These are phyloP conservation scores for Fomitopsis serialis DNA, from an alignment of 768 basidiomycete species.

Conservation along the genomic window DNA sequence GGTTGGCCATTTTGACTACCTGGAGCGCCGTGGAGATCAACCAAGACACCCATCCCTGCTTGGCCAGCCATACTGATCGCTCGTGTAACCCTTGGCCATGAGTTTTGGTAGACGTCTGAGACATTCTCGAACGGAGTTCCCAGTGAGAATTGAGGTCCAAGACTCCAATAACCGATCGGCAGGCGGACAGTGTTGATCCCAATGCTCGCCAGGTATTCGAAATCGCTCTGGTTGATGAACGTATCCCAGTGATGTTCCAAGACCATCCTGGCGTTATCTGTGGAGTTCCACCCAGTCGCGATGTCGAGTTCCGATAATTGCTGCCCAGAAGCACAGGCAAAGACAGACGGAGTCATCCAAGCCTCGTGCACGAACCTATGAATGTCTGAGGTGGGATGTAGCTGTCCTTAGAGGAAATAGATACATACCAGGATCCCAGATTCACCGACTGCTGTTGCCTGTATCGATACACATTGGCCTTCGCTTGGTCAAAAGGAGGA, in stretches of 20 bases:
- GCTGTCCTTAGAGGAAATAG: neutral
- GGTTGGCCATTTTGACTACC: conserved; percentile 42
- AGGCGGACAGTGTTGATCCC: conserved; percentile 61
- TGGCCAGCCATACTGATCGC: conserved; percentile 39
- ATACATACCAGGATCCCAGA: conserved; percentile 51
- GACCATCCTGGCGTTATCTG: conserved; percentile 36
- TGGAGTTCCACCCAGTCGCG: conserved; percentile 54
- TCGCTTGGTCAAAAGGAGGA: conserved; percentile 42
- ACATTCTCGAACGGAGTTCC: conserved; percentile 35
- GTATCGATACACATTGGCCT: conserved; percentile 52
- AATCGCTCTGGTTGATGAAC: conserved; percentile 64
- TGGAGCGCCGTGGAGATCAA: conserved; percentile 50
- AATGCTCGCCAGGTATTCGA: conserved; percentile 49
- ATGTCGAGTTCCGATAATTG: conserved; percentile 59
- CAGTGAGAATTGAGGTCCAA: conserved; percentile 31
- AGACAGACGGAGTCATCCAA: conserved; percentile 72
- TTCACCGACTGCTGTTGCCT: conserved; percentile 62
- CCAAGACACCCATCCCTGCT: conserved; percentile 41
- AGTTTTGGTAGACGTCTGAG: conserved; percentile 37
- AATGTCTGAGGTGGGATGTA: neutral
- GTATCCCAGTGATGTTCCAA: conserved; percentile 73
- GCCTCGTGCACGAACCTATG: conserved; percentile 65
- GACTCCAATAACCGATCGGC: conserved; percentile 48
- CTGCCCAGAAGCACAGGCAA: conserved; percentile 48
- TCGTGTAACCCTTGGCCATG: conserved; percentile 38